Evolutionary conservation across 176 grass and related monocot genomes (phyloP), one percentile per base, ranked within the genome.

Genomic region (Cenchrus americanus): DNA sequence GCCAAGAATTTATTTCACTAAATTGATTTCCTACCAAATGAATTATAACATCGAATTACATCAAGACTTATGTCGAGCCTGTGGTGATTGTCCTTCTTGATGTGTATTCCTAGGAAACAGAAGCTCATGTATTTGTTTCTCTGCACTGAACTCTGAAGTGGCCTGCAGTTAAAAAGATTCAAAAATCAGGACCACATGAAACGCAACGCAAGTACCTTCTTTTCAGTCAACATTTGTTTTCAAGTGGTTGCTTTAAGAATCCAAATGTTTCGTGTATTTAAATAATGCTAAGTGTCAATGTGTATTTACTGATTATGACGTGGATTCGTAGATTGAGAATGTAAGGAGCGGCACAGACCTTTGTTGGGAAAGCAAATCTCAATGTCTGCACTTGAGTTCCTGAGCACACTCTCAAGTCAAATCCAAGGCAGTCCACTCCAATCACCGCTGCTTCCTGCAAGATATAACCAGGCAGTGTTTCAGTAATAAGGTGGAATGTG

Each of bases 401-500:
- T 49, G 93, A 93, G 43, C 96, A 98, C 63, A 98, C 80, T 93
- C 91, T 90, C 79, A 98, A 76, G 71, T 98, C 96, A 68, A 98
- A 95, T 18, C 96, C 92, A 78, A 95, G 91, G 71, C 93, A 93
- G 43, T 98, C 96, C 37, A 95, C 87, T 24, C 92, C 93, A 22
- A 98, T 93, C 55, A 95, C 83, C 17, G 73, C 85, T 54, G 93
- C 92, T 71, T 95, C 96, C 95, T 97, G 79, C 13, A 55, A 84
- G 84, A 57, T 6, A 83, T 48, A 69, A 46, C 65, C 30, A 11
- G 27, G 23, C 11, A n/a, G 14, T 80, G 49, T 43, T 69, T 69
- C 17, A 80, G 10, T 14, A 69, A 43, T 0, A 21, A 18, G 50
- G 75, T 51, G 22, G 0, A 74, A 50, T 51, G 1, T 53, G 34